A percentile compares a stretch with the other conserved stretches of the same genome.
These are phyloP conservation scores for Colletotrichum scovillei DNA, from an alignment of 2,329 filamentous ascomycete species.

Conservation along the genomic window DNA sequence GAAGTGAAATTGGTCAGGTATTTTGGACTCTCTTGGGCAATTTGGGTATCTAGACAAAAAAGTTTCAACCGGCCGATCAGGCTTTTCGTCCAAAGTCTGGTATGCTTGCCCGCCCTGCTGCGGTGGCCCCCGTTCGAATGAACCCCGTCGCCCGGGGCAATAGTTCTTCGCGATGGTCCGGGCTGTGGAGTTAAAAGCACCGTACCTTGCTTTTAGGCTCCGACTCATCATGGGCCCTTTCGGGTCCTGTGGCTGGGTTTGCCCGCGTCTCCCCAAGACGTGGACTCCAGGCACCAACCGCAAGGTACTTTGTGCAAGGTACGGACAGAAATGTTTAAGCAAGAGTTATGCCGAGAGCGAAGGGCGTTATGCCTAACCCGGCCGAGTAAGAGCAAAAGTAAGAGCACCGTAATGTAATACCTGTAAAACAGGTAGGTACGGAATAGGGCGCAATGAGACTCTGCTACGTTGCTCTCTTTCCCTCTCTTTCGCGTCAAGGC, in stretches of 20 bases:
- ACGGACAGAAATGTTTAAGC: neutral
- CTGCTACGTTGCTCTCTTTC: constrained; percentile 21
- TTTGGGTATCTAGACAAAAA: neutral
- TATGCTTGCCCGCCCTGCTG: neutral
- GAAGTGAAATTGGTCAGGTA: constrained; percentile 6
- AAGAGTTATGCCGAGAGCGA: constrained; percentile 12
- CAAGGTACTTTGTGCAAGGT: neutral
- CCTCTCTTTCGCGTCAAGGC: neutral
- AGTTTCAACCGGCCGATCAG: neutral
- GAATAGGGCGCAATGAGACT: neutral
- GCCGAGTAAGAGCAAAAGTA: neutral
- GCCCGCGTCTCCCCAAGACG: neutral
- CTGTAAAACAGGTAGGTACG: neutral
- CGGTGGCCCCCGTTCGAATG: neutral
- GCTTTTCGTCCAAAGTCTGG: constrained; percentile 4
- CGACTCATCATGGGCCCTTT: constrained; percentile 20
- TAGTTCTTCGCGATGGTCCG: constrained; percentile 9
- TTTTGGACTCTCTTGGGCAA: neutral
- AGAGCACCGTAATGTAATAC: neutral
- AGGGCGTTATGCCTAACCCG: constrained; percentile 27
- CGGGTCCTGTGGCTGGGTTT: constrained; percentile 9
- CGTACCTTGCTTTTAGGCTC: neutral
- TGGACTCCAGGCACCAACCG: constrained; percentile 20
- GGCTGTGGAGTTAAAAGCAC: neutral
- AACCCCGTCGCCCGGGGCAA: constrained; percentile 25